Evolutionary conservation across 177 flowering plant genomes (phyloP), one percentile per base, ranked within the genome.

Genomic region (Vitis hybrid): DNA sequence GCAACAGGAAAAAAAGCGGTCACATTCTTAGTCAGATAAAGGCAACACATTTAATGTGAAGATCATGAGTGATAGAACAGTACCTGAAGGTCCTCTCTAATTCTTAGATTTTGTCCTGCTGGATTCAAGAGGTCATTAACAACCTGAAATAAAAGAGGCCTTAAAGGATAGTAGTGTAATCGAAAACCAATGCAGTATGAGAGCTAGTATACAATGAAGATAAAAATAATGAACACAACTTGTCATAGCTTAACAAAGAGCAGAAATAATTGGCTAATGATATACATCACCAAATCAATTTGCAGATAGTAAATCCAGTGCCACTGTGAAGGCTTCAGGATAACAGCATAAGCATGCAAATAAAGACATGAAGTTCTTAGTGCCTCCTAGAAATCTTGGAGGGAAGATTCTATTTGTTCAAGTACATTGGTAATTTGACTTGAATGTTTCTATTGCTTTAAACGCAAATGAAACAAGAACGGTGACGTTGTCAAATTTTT

Each of bases 121-220:
- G 98, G 99, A 83, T 95, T 90, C 79, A 95, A 80, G 83, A 95
- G 82, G 80, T 95, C 99, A 81, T 95, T 95, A 62, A 93, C 94
- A 80, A 95, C 99, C 99, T 95, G 87, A 75, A 79, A 80, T 19
- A 21, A 74, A 76, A 49, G 18, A 75, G 51, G 56, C 19, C 56
- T n/a, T 63, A 58, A 68, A 70, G 56, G 61, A 69, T 64, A 75
- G 45, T 18, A 51, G n/a, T 45, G 66, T 21, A 17, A 52, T 9
- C 50, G 15, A 14, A 71, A 21, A 62, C 15, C n/a, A n/a, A 52
- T 63, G 6, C 48, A 17, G 18, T 11, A 23, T 13, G 2, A 34
- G 18, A 55, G 30, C 58, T 12, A 48, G 3, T 48, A 48, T 26
- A 48, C 13, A 11, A 14, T 64, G 12, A 49, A 65, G 30, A 51